These are phyloP conservation scores for Panaeolus cyanescens DNA, from an alignment of 768 basidiomycete genomes.

Conservation along the genomic window DNA sequence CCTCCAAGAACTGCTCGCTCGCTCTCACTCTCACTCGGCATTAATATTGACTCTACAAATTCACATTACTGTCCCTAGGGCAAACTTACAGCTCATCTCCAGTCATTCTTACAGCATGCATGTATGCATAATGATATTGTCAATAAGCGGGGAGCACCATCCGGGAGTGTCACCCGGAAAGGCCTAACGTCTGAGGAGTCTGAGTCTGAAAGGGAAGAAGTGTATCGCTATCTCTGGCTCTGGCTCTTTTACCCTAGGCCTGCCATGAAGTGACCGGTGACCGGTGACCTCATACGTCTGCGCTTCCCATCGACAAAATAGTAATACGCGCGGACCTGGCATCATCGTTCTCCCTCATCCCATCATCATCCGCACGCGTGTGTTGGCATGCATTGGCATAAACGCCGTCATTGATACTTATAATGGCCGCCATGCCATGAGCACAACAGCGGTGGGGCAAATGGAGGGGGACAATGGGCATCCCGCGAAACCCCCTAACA, in stretches of 20 bases:
- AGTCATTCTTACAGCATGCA: not conserved
- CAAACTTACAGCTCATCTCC: not conserved
- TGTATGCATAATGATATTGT: not conserved
- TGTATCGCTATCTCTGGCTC: conserved; percentile 1
- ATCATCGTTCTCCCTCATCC: not conserved
- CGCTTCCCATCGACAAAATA: not conserved
- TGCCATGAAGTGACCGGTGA: not conserved
- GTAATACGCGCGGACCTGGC: not conserved
- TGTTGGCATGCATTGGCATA: not conserved
- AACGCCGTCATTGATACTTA: not conserved
- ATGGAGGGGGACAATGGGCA: not conserved
- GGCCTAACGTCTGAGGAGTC: not conserved
- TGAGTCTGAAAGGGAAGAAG: not conserved
- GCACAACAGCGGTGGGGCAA: not conserved
- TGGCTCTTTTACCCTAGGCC: not conserved
- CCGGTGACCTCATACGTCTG: not conserved
- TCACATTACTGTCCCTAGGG: not conserved
- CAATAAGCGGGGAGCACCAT: not conserved
- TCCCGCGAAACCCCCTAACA: not conserved
- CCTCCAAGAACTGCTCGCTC: too few species aligned
- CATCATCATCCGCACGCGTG: too few species aligned
- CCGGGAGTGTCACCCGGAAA: not conserved
- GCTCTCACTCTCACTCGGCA: too few species aligned
- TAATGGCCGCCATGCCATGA: not conserved
- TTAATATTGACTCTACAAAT: not conserved